phyloP scores from a whole-genome alignment of 345 rosid genomes.

The Syzygium grande region DNA sequence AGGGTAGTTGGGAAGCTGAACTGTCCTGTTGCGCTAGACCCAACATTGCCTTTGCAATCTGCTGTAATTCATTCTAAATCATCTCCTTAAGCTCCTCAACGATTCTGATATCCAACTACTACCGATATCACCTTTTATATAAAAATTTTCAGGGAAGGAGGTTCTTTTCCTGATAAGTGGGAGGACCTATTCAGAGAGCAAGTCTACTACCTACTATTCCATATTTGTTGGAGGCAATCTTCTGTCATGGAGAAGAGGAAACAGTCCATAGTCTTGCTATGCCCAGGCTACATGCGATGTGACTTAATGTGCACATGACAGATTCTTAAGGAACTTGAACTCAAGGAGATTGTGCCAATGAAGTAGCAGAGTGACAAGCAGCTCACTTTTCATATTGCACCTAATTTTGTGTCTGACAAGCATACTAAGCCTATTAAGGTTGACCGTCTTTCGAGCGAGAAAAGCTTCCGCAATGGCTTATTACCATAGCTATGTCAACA shows the following conservation, averaged over 20 bases:
- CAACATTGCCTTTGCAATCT: neutral
- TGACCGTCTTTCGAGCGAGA: neutral
- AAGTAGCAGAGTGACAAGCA: neutral
- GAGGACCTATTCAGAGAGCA: neutral
- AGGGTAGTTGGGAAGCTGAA: neutral
- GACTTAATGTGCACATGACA: neutral
- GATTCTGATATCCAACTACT: neutral
- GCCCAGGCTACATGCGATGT: neutral
- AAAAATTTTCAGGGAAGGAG: neutral
- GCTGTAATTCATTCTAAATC: neutral
- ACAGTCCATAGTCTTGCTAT: neutral
- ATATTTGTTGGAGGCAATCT: neutral
- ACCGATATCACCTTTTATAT: neutral
- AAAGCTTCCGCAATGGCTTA: neutral
- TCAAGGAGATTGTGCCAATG: neutral
- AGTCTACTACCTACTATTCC: neutral
- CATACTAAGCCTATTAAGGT: neutral
- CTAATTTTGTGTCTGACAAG: neutral
- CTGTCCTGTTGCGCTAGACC: neutral
- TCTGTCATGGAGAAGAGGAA: neutral
- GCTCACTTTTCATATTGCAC: neutral
- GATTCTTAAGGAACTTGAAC: neutral
- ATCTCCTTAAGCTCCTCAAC: neutral
- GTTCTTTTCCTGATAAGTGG: neutral
- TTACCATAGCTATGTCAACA: neutral